Base-by-base conservation (phyloP, 257 asterid species). In the Rubia yunnanensis region DNA sequence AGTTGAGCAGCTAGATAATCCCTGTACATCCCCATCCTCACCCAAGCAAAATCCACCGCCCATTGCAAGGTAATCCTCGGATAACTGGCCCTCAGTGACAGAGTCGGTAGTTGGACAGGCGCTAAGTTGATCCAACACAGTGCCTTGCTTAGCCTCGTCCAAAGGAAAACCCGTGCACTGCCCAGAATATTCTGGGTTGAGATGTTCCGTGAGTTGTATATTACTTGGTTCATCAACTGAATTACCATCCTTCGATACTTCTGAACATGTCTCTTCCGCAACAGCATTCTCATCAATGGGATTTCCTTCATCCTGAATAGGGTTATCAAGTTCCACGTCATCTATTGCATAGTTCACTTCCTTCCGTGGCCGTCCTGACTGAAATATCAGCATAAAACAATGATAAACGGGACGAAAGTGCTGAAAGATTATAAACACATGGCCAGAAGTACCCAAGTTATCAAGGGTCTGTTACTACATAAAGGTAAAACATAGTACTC, bases 41-140 rank as follows among this genome's bases (percentile, higher is more conserved):
- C 84, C 88, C 64, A 72, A 32, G 70, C 96, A 85, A 76, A 92
- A 89, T 39, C 97, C 98, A 67, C 98, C 98, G 10, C 97, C 97
- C 27, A 72, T 71, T 58, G 80, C 76, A 62, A 85, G 87, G 85
- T 80, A 84, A 17, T 81, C 94, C 41, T 79, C 66, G 5, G 80
- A 53, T 50, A 62, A 67, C 57, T 54, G 65, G 56, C 66, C 72
- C 73, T 76, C 74, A 27, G 74, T 23, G 5, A 58, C 50, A 70
- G 69, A 69, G 67, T 70, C 80, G 50, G 71, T 70, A 28, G 60
- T 73, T 72, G 67, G 73, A 67, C 41, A 30, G 6, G 54, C 50
- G 55, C 34, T 67, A 35, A 10, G 64, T 54, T 63, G 49, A 60
- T 52, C 69, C 32, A 30, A 35, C 32, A 5, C 66, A 8, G 59